Base-by-base conservation (phyloP, 192 early-diverging fungal genomes). In the Cetraspora pellucida region DNA sequence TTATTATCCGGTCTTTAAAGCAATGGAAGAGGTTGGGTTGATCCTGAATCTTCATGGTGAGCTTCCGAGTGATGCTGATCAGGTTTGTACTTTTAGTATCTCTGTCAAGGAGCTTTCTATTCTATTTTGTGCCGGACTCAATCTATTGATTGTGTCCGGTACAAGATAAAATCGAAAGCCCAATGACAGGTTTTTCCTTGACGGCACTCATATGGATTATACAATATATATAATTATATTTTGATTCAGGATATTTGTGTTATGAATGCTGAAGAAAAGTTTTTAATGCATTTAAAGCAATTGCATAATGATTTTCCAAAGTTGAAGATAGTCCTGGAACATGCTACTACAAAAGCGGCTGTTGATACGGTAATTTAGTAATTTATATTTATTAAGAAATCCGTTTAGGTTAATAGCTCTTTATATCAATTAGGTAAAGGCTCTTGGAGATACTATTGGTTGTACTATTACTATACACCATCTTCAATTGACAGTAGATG, bases 391-490 rank as follows among this genome's bases (percentile, higher is more conserved):
- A 16, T 67, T 43, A 31, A 44, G 27, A 54, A 54, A 19, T 54
- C 16, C 50, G 19, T 17, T 4, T 54, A 54, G 37, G 3, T 54
- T 54, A 5, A 11, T 54, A 54, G 13, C 19, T n/a, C 17, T 30
- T 77, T 10, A 27, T 75, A 30, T 80, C 57, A 10, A 23, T 17
- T 77, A 82, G 80, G 91, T 96, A 60, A 96, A 97, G 82, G 91
- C 93, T 14, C 82, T 97, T 64, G 96, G 96, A 44, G 88, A 90
- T 28, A 97, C 95, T 14, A 95, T 99, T 13, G 97, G 89, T 0
- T 97, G 96, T 81, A 93, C 92, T 13, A 97, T 99, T 77, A 99
- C 97, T 1, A 92, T 97, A 6, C 97, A 99, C 83, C 96, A 99
- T 80, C 81, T 99, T 77, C 85, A 92, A 63, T 83, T 99, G 17